A percentile compares a stretch with the other conserved stretches of the same genome.
Conservation (phyloP, 176 grass and related monocot genomes). For the Rhynchospora breviuscula region DNA sequence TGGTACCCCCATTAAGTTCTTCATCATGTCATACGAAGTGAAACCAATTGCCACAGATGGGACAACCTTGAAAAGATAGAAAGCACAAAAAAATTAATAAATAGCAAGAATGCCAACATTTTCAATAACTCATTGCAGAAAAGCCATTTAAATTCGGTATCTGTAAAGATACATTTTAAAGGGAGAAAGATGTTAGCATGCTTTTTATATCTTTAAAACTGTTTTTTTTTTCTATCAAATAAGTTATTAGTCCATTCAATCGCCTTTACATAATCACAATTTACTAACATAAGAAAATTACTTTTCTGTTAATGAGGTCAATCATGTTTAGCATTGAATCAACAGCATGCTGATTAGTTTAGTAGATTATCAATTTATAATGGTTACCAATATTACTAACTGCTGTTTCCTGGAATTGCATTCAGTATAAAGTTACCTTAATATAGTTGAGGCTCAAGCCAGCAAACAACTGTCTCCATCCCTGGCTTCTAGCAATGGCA, state of each 20-base stretch:
- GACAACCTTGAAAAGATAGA: slow-evolving; percentile 56
- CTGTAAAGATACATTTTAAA: neutral
- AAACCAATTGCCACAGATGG: slow-evolving; percentile 94
- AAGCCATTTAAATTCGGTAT: neutral
- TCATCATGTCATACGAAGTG: slow-evolving; percentile 96
- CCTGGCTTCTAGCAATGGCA: slow-evolving; percentile 51
- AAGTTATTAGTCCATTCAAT: neutral
- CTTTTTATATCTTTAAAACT: neutral
- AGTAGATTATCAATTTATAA: neutral
- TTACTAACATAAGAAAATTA: neutral
- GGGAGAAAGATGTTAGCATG: neutral
- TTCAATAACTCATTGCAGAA: neutral
- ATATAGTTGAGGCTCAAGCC: slow-evolving; percentile 97
- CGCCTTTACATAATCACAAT: neutral
- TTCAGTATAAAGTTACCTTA: slow-evolving; percentile 53
- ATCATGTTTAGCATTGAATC: neutral
- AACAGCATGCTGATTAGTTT: neutral
- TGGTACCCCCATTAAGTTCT: slow-evolving; percentile 59
- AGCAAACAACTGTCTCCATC: slow-evolving; percentile 89
- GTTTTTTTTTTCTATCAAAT: neutral
- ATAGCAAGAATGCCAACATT: neutral
- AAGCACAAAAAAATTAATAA: neutral
- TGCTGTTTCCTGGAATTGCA: neutral
- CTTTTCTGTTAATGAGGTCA: neutral
- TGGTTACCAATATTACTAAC: neutral